Base-by-base conservation (phyloP, 2,329 filamentous ascomycete species). In the Trichophyton verrucosum region DNA sequence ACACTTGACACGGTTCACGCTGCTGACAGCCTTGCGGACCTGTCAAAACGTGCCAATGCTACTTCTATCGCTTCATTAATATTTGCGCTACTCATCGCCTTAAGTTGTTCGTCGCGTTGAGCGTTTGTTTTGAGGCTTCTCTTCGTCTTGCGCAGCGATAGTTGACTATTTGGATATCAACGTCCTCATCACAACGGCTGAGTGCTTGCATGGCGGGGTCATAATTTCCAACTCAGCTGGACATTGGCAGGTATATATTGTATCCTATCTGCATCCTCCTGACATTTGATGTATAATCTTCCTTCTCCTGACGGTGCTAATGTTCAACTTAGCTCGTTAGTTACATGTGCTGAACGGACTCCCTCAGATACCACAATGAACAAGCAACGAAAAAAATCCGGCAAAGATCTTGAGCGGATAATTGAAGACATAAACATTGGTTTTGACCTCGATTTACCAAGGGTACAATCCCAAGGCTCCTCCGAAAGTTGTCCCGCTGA, bases 341-440 rank as follows among this genome's bases (percentile, higher is more conserved):
- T 24, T 55, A 55, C 51, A 36, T 30, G 27, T 55, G 15, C 20
- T 20, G 1, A 20, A 20, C 20, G 20, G 20, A 20, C 20, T 20
- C 20, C 20, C 20, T 20, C 20, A 20, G 20, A 44, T 36, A 27
- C 51, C 13, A 55, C 27, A 55, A 55, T 55, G 51, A 27, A 15
- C n/a, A 36, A 30, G 15, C 51, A 22, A 9, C 20, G 27, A n/a
- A 36, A 9, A 8, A 66, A 62, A 36, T 66, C 60, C 40, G 67
- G 67, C n/a, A 51, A 64, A 36, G 65, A 66, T 38, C 64, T 72
- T 46, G 59, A 65, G 17, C 57, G 66, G 7, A 61, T 71, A 8
- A 69, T 76, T 55, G 63, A 71, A 30, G 33, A 58, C 2, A 65
- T 77, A 44, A 77, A 75, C 63, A 58, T 66, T 2, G 62, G 65